Evolutionary conservation across 352 stramenopile species (phyloP), one percentile per base, ranked within the genome.

Genomic region (Phytopythium mirpurense): DNA sequence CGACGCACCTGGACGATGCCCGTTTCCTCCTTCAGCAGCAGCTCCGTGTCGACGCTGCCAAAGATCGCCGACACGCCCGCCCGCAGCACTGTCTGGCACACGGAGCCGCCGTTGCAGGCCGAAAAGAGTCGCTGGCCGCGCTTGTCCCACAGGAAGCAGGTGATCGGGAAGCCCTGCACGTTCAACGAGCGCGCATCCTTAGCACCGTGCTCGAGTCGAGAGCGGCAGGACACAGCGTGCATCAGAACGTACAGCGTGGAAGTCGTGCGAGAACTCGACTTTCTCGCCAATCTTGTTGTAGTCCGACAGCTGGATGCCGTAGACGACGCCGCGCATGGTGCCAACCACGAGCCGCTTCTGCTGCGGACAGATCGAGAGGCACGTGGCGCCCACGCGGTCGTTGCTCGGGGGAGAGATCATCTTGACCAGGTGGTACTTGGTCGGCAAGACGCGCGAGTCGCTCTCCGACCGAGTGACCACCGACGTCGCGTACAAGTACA

Each of bases 261-360:
- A 91, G 46, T 92, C 78, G 52, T 95, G 84, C 46, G 78, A 86
- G 61, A 95, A 95, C 68, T 93, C 85, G 43, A 93, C 71, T 58
- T 90, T 90, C 58, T 93, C 85, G 40, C 85, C 85, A 41, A 95
- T 90, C 56, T 87, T 88, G 65, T 91, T 81, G 66, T 92, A 91
- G 58, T 95, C 85, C 5, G 73, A 72, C 12, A 95, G 70, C 51
- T 89, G 79, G 1, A 93, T 68, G 0, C 75, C 83, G 62, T 95
- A 93, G 32, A 95, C 80, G 32, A 90, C 68, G 18, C 83, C 85
- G 5, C 76, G 78, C 55, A 79, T 81, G 36, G 79, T 93, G 24
- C 85, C 85, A 14, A 95, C 79, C 2, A 92, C 79, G 15, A 95
- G 70, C 14, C 80, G 73, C 46, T 91, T 89, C 54, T 95, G 83